phyloP scores from a whole-genome alignment of 2,329 filamentous ascomycete species.

The Epichloe glyceriae region DNA sequence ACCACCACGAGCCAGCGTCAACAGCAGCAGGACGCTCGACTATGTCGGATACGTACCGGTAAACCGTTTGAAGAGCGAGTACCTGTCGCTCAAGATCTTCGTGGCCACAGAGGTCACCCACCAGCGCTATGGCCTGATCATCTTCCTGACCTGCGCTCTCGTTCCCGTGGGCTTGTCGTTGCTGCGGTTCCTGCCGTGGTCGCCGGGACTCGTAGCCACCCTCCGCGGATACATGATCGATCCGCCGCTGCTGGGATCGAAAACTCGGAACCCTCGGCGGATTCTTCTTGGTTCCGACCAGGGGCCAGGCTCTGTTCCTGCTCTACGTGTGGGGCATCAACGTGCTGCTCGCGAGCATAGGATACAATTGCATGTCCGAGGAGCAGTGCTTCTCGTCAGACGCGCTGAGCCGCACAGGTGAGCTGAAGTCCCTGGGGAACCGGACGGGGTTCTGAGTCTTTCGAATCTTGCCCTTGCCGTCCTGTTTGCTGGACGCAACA shows the following conservation, averaged over 20 bases:
- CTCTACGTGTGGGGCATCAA: background rate
- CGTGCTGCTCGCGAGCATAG: background rate
- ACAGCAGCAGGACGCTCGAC: constrained; percentile 4
- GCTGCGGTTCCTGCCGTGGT: constrained; percentile 17
- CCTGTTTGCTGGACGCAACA: constrained; percentile 23
- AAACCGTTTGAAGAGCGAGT: constrained; percentile 3
- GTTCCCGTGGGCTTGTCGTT: constrained; percentile 18
- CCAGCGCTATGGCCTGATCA: constrained; percentile 13
- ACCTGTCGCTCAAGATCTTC: constrained; percentile 1
- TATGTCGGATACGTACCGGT: constrained; percentile 5
- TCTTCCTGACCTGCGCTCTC: constrained; percentile 11
- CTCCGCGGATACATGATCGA: constrained; percentile 13
- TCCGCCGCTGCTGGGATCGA: constrained; percentile 11
- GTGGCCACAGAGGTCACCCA: constrained; percentile 7
- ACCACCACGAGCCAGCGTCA: background rate
- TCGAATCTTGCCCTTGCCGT: constrained; percentile 20
- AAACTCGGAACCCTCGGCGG: constrained; percentile 10
- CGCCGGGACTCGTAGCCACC: constrained; percentile 4
- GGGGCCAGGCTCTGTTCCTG: constrained; percentile 9
- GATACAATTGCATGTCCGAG: background rate
- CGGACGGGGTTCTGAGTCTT: constrained; percentile 21
- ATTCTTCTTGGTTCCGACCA: constrained; percentile 12
- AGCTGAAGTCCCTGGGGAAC: constrained; percentile 14
- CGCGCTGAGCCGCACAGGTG: background rate
- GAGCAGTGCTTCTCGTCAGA: background rate